Base-by-base conservation (phyloP, 169 alveolate species). In the Plasmodium knowlesi region DNA sequence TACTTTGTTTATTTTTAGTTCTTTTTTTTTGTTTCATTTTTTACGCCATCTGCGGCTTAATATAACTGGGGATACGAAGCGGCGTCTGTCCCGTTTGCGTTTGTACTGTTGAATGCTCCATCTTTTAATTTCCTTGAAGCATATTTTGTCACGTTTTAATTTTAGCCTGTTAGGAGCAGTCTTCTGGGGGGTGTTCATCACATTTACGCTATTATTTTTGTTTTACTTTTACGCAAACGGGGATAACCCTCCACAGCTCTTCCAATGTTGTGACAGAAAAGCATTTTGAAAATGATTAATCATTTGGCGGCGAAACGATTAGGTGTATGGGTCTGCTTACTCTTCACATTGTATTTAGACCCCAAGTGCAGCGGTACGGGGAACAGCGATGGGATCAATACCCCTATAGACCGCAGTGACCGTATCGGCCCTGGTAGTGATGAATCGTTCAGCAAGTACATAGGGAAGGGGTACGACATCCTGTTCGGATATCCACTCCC, bases 401-500 rank as follows among this genome's bases (percentile, higher is more conserved):
- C 61, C 5, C 61, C 61, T 6, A 16, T 2, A 6, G 25, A 50
- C 61, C 85, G 14, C 25, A 74, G 28, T 10, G 78, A 86, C 16
- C 70, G 1, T 16, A 4, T 50, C 61, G 22, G 41, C 57, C 41
- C 8, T 22, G 74, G 32, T 43, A 83, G 14, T 12, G 39, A 73
- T 86, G 93, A 86, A 86, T 34, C 43, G 70, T 86, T 74, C 71
- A 86, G 85, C 39, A 43, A 61, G 80, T 86, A 86, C 71, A 30
- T 86, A 78, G 93, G 93, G 43, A 86, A 76, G 50, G 93, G 93
- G 22, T 86, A 86, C 81, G 84, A 86, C 70, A 86, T 86, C 28
- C 61, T 86, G 84, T 86, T 86, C 80, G 93, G 93, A 22, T 86
- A 78, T 25, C 93, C 93, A 54, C 70, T 86, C 43, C 93, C 93